A percentile compares a stretch with the other conserved stretches of the same genome.
Conservation (phyloP, 2,329 filamentous ascomycete genomes). For the Coniochaeta ligniaria region DNA sequence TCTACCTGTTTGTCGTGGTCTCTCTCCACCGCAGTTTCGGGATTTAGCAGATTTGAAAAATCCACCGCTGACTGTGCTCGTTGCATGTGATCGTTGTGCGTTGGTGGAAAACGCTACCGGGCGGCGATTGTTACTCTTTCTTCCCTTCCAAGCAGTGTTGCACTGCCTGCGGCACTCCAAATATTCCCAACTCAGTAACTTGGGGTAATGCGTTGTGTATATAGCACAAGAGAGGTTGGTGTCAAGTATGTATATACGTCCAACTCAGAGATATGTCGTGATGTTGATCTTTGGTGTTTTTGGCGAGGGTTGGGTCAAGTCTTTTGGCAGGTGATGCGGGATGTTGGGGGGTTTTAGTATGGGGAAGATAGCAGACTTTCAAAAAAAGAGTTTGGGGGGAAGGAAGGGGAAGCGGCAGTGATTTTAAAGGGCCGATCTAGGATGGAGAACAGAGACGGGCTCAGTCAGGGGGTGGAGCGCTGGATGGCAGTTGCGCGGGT, state of each 20-base stretch:
- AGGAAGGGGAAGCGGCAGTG: conserved; percentile 23
- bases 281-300: background rate
- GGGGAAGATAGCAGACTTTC: conserved; percentile 17
- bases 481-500: background rate
- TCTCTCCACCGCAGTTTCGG: conserved; percentile 29
- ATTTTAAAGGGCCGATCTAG: conserved; percentile 23
- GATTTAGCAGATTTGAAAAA: conserved; percentile 70
- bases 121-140: background rate
- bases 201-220: background rate
- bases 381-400: conserved; percentile 18
- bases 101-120: background rate
- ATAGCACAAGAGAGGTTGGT: background rate
- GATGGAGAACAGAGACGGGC: background rate
- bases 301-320: background rate
- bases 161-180: background rate
- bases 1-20: conserved; percentile 9
- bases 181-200: background rate
- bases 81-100: conserved; percentile 58
- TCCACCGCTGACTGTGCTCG: conserved; percentile 65
- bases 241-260: background rate
- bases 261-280: background rate
- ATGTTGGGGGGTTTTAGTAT: conserved; percentile 6
- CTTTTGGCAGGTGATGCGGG: background rate
- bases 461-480: background rate
- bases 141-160: background rate